Conservation (phyloP, 2,329 filamentous ascomycete genomes). For the Albifimbria verrucaria region DNA sequence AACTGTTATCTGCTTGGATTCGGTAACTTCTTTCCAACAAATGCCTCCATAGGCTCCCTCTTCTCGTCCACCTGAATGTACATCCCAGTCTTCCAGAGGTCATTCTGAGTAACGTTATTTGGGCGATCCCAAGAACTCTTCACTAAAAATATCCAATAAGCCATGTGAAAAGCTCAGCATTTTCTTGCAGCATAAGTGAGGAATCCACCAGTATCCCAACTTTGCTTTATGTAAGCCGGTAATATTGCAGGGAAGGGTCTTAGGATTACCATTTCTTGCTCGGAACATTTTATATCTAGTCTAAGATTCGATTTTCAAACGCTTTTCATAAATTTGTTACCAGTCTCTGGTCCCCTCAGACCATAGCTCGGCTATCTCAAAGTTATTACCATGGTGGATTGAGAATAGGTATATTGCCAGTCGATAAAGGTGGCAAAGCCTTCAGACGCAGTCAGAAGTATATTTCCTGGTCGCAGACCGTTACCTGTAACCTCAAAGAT, state of each 20-base stretch:
- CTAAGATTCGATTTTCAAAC: slow-evolving; percentile 28
- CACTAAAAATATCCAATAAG: slow-evolving; percentile 29
- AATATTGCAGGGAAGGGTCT: no score
- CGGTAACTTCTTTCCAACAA: slow-evolving; percentile 27
- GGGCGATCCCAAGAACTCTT: slow-evolving; percentile 7
- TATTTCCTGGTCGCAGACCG: slow-evolving; percentile 28
- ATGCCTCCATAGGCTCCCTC: slow-evolving; percentile 20
- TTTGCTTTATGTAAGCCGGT: slow-evolving; percentile 24
- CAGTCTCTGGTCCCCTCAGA: slow-evolving; percentile 23
- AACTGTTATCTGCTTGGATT: slow-evolving; percentile 17
- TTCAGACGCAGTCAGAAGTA: slow-evolving; percentile 24
- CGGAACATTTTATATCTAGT: slow-evolving; percentile 28
- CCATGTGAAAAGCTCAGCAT: slow-evolving; percentile 29
- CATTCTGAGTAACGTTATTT: no score
- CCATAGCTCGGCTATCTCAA: slow-evolving; percentile 29
- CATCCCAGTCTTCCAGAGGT: slow-evolving; percentile 23
- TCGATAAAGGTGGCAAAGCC: slow-evolving; percentile 32
- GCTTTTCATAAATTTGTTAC: slow-evolving; percentile 25
- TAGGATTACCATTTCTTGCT: no score
- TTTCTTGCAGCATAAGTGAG: slow-evolving; percentile 30
- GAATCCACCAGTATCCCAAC: slow-evolving; percentile 28
- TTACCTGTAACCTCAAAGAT: slow-evolving; percentile 28
- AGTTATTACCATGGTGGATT: slow-evolving; percentile 25
- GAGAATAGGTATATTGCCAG: slow-evolving; percentile 37
- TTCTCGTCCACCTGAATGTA: slow-evolving; percentile 21